Base-by-base conservation (phyloP, 495 filamentous ascomycete genomes). In the Staphylotrichum longicolle region DNA sequence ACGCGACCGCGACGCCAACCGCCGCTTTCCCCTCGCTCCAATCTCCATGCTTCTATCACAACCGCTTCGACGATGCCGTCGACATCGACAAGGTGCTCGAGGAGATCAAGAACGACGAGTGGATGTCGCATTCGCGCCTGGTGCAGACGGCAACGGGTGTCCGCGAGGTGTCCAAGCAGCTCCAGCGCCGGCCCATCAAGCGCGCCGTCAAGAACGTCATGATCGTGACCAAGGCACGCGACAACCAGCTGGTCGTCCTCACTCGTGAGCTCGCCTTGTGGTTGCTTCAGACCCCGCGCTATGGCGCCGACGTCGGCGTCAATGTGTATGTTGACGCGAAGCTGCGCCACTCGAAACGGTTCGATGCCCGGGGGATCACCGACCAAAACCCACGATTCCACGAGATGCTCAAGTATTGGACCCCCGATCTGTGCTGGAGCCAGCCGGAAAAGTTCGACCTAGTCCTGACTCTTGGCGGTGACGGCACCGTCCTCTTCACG, bases 1-100 rank as follows among this genome's bases (percentile, higher is more conserved):
- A 33, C n/a, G 32, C 34, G 14, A 53, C 63, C 65, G 72, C 71
- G 60, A 82, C 84, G 0, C 83, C 86, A 8, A 80, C 83, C 34
- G 85, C 87, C 3, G 83, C 87, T 35, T 83, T 90, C 62, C 79
- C 83, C 15, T 78, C 83, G 5, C 76, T 97, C 32, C 88, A 93
- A 69, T 95, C 91, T 42, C 94, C 94, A 0, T 98, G 95, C 75
- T 98, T 93, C 75, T 98, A 96, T 81, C 94, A 98, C 74, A 88
- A 93, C 74, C 84, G 91, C 45, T 98, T 98, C 70, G 94, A 96
- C 60, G 91, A 96, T 71, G 92, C 92, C 7, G 90, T 98, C 63
- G 92, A 98, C 73, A 88, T 97, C 47, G 90, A 95, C 58, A 95
- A 88, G 71, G 92, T 98, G 3, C 81, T 98, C 2, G 94, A 98